Base-by-base conservation (phyloP, 768 basidiomycete genomes). In the Suillus decipiens region DNA sequence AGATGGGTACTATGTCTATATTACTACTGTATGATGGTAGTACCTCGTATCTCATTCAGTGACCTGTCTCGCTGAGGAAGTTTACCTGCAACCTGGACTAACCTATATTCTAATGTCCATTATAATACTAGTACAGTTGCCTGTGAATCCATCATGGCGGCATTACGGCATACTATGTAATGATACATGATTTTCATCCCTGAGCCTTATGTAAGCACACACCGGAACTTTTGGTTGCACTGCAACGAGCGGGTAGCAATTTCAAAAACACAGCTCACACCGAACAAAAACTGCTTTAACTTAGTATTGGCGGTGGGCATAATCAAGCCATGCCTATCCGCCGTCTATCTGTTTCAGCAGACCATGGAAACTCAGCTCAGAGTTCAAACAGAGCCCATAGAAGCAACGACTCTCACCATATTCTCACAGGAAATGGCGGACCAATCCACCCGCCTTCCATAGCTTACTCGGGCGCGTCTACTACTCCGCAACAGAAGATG, bases 401-500 rank as follows among this genome's bases (percentile, higher is more conserved):
- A 75, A 86, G 82, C 70, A 86, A 83, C 61, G 89, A 90, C 63
- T 88, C 89, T 2, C 79, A 85, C 65, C 82, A 84, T 64, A 75
- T 67, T 15, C 66, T 73, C 66, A 41, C 61, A 43, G 73, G 68
- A 47, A 76, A 72, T 47, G 76, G 72, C 28, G 71, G 71, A 56
- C 3, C 72, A 5, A n/a, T 39, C 34, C 75, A 77, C 31, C 75
- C 75, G 17, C 73, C 75, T 8, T 76, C 75, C 53, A 64, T 76
- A 63, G 76, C 76, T 58, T 80, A 80, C 69, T 74, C 78, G 36
- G 68, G 77, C 19, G 69, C 70, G 36, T 72, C 74, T 15, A 70
- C 83, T 9, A 86, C 85, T 2, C 88, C 89, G 1, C 90, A 95
- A 71, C 89, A 92, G 77, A 93, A 89, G 80, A 31, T 42, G 17